Conservation (phyloP, 2,329 filamentous ascomycete species). For the Verticillium nubilum region DNA sequence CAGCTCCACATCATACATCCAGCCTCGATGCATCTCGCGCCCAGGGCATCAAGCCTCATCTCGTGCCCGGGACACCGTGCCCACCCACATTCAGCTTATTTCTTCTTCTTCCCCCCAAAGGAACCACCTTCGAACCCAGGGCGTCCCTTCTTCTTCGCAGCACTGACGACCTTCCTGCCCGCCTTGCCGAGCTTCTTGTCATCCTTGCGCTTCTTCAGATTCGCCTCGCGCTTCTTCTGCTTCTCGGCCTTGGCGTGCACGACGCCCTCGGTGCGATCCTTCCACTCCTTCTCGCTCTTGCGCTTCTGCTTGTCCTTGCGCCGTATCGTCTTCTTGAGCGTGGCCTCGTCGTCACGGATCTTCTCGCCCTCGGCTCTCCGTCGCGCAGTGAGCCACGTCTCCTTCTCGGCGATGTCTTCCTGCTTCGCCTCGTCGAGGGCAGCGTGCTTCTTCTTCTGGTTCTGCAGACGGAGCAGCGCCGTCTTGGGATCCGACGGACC, state of each 20-base stretch:
- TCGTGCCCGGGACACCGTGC: not conserved
- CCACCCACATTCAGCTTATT: not conserved
- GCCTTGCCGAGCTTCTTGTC: conserved; percentile 59
- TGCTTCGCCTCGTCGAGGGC: conserved; percentile 74
- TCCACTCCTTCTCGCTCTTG: conserved; percentile 89
- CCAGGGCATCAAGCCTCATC: too few species aligned
- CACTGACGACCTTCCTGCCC: conserved; percentile 44
- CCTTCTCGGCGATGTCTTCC: conserved; percentile 85
- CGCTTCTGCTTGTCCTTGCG: conserved; percentile 85
- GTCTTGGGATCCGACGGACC: conserved; percentile 81
- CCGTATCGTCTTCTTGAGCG: conserved; percentile 93
- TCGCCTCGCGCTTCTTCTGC: conserved; percentile 78
- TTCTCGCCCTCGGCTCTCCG: conserved; percentile 85
- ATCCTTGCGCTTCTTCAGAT: conserved; percentile 67
- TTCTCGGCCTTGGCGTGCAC: conserved; percentile 70
- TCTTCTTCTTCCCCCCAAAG: conserved; percentile 52
- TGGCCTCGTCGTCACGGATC: conserved; percentile 76
- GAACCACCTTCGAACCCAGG: conserved; percentile 64
- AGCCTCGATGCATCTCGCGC: too few species aligned
- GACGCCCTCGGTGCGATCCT: conserved; percentile 65
- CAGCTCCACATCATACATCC: not conserved
- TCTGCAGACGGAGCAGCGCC: conserved; percentile 78
- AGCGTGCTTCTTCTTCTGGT: conserved; percentile 75
- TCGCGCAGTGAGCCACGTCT: conserved; percentile 87
- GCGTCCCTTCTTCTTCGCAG: conserved; percentile 29